Conservation (phyloP, 345 rosid species). For the Acer saccharum region DNA sequence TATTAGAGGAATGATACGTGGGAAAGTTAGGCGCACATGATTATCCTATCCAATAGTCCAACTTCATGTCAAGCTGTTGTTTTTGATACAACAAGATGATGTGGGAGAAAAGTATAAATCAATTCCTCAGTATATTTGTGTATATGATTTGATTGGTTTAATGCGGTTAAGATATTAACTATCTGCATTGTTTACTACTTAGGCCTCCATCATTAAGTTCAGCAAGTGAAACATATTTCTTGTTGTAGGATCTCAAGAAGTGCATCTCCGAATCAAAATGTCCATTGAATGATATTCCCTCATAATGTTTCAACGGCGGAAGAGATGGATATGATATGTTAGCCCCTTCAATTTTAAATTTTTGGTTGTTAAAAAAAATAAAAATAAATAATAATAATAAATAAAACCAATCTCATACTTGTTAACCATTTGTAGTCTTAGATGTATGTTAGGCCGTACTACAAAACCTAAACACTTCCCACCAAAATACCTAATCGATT, state of each 20-base stretch:
- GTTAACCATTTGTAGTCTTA: too few relatives aligned
- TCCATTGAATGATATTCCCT: slow-evolving; percentile 35
- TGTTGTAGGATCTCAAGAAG: slow-evolving; percentile 62
- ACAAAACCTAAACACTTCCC: too few relatives aligned
- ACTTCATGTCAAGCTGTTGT: slow-evolving; percentile 55
- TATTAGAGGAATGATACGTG: slow-evolving; percentile 55
- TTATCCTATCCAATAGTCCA: slow-evolving; percentile 54
- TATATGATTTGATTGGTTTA: slow-evolving; percentile 6
- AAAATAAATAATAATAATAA: too few relatives aligned
- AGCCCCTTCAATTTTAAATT: neutral
- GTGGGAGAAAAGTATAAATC: slow-evolving; percentile 53
- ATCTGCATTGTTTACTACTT: slow-evolving; percentile 22
- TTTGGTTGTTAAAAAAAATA: too few relatives aligned
- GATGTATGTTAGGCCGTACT: too few relatives aligned
- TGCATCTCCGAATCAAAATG: slow-evolving; percentile 42
- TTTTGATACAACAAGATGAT: slow-evolving; percentile 46
- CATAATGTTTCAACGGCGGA: slow-evolving; percentile 31
- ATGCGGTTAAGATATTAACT: slow-evolving; percentile 5
- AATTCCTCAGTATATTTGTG: slow-evolving; percentile 2
- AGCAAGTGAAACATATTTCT: slow-evolving; percentile 42
- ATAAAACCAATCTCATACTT: too few relatives aligned
- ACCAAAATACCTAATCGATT: too few relatives aligned
- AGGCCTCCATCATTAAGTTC: slow-evolving; percentile 52
- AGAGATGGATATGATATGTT: slow-evolving; percentile 45
- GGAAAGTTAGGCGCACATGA: slow-evolving; percentile 49